Conservation (phyloP, 1,284 basidiomycete species). For the Cutaneotrichosporon sp. region DNA sequence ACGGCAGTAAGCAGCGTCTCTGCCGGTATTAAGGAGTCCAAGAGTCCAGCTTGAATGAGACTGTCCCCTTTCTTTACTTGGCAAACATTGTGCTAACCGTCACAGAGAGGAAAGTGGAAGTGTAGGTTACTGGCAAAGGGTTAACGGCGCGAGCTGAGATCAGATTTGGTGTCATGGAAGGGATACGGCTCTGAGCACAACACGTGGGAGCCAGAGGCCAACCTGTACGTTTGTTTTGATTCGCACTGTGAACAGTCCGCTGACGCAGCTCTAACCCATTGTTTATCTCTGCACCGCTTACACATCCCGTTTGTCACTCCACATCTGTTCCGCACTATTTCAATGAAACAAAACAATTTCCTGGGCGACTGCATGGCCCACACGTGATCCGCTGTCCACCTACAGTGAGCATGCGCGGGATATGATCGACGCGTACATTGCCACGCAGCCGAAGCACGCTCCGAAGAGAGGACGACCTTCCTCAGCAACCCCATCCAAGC, state of each 20-base stretch:
- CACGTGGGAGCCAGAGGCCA: conserved; percentile 49
- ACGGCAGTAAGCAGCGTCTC: too few relatives aligned
- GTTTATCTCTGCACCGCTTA: background rate
- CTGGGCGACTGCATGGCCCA: background rate
- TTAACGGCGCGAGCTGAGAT: background rate
- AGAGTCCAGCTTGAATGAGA: background rate
- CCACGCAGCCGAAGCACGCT: conserved; percentile 20
- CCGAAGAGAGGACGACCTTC: conserved; percentile 33
- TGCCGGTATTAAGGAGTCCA: too few relatives aligned
- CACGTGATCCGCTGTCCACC: background rate
- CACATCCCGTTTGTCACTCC: background rate
- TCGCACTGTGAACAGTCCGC: background rate
- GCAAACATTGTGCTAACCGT: background rate
- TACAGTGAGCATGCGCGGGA: conserved; percentile 41
- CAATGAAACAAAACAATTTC: background rate
- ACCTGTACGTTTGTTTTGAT: conserved; percentile 40
- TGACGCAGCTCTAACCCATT: background rate
- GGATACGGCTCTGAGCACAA: conserved; percentile 52
- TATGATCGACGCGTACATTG: conserved; percentile 43
- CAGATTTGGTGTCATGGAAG: conserved; percentile 52
- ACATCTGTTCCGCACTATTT: too few relatives aligned
- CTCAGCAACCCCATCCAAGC: conserved; percentile 2
- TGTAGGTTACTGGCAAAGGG: conserved; percentile 19
- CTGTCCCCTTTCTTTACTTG: background rate
- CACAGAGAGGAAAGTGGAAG: conserved; percentile 21